Conservation (phyloP, 139 green algal species). For the Microglena sp. region DNA sequence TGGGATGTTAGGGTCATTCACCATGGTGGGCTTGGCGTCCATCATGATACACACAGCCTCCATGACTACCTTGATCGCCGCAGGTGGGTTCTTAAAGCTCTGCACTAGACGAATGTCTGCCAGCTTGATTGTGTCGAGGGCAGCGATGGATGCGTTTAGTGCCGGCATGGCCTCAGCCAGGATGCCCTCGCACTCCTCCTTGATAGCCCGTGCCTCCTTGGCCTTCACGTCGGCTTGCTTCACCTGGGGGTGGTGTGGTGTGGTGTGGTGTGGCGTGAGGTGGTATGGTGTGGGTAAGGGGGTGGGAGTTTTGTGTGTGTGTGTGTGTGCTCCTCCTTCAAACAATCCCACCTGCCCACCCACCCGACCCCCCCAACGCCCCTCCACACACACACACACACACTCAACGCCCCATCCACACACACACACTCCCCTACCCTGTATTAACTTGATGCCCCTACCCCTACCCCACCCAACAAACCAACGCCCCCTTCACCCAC, state of each 20-base stretch:
- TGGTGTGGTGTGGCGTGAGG: neutral
- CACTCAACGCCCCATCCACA: no score
- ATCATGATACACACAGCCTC: constrained; percentile 78
- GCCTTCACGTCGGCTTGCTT: constrained; percentile 14
- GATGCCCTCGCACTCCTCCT: constrained; percentile 65
- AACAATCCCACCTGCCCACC: neutral
- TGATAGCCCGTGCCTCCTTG: constrained; percentile 46
- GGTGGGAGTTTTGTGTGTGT: neutral
- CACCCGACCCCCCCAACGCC: neutral
- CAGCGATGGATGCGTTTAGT: constrained; percentile 50
- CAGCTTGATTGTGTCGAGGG: constrained; percentile 64
- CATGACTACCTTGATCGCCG: constrained; percentile 65
- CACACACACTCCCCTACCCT: no score
- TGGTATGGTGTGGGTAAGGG: neutral
- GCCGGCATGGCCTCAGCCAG: constrained; percentile 56
- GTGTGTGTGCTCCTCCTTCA: neutral
- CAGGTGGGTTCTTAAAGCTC: constrained; percentile 59
- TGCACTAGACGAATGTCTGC: constrained; percentile 59
- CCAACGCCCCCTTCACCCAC: no score
- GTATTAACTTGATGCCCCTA: no score
- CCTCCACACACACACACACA: neutral
- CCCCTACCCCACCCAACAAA: no score
- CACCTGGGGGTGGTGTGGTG: no score
- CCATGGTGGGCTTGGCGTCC: constrained; percentile 74
- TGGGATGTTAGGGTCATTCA: constrained; percentile 58